Evolutionary conservation across 2,329 filamentous ascomycete genomes (phyloP).

Genomic region (Colletotrichum simmondsii): DNA sequence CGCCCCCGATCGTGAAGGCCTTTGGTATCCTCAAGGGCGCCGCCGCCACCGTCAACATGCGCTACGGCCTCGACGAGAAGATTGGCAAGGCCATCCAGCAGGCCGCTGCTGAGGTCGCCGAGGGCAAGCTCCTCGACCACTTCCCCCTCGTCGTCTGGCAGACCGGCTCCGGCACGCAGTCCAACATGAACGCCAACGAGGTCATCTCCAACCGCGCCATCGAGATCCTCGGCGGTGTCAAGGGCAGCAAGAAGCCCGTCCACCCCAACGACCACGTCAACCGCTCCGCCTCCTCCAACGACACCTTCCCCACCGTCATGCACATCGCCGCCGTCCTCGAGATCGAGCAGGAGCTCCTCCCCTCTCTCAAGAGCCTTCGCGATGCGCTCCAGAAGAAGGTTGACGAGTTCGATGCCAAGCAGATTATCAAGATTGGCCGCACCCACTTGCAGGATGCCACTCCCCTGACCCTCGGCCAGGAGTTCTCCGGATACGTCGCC

Average conservation of each 20-base stretch:
- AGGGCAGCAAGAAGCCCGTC: constrained; percentile 97
- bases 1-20: constrained; percentile 87
- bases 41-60: constrained; percentile 95
- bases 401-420: constrained; percentile 82
- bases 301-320: constrained; percentile 99
- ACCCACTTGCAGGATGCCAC: constrained; percentile 98
- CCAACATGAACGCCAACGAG: constrained; percentile 99
- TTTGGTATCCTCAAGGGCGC: constrained; percentile 98
- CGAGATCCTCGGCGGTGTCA: constrained; percentile 92
- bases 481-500: constrained; percentile 97
- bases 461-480: constrained; percentile 92
- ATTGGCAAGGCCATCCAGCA: constrained; percentile 93
- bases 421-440: constrained; percentile 98
- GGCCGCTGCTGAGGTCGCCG: constrained; percentile 92
- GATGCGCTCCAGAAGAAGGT: constrained; percentile 89
- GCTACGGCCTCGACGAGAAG: constrained; percentile 81
- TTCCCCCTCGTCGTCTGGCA: constrained; percentile 99
- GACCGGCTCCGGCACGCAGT: constrained; percentile 97
- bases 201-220: constrained; percentile 99
- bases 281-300: constrained; percentile 98
- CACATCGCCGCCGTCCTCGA: constrained; percentile 98
- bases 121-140: constrained; percentile 93
- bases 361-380: constrained; percentile 83
- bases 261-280: constrained; percentile 99
- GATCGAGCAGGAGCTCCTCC: constrained; percentile 86